phyloP scores from a whole-genome alignment of 805 yeast species.

The Saccharomycopsis fermentans region DNA sequence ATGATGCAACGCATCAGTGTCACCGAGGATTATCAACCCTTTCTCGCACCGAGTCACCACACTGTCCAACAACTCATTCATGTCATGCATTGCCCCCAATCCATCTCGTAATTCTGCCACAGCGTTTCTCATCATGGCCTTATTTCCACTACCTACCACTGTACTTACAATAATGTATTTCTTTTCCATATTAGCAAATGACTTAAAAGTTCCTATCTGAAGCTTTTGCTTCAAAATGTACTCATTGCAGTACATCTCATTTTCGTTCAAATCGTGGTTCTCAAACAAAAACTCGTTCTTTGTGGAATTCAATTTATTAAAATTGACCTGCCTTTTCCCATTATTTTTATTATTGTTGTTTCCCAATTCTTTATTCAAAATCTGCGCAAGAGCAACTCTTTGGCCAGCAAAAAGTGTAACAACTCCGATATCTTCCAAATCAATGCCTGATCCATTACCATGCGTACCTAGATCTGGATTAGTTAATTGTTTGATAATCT shows the following conservation, averaged over 20 bases:
- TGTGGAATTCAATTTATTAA: conserved; percentile 1
- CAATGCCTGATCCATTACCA: conserved; percentile 35
- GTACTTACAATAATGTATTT: conserved; percentile 32
- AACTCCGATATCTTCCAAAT: conserved; percentile 45
- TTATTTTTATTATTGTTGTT: not conserved
- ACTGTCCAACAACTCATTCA: conserved; percentile 28
- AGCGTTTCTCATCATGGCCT: not conserved
- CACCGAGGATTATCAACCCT: conserved; percentile 36
- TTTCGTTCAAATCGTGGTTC: conserved; percentile 16
- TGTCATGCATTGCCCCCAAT: conserved; percentile 11
- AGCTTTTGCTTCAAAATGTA: not conserved
- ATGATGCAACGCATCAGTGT: conserved; percentile 22
- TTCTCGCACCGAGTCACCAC: conserved; percentile 33
- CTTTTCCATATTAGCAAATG: conserved; percentile 38
- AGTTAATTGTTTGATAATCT: conserved; percentile 34
- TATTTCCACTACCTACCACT: conserved; percentile 24
- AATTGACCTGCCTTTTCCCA: not conserved
- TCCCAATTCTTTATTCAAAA: conserved; percentile 12
- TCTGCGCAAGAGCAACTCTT: conserved; percentile 24
- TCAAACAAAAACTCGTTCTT: conserved; percentile 16
- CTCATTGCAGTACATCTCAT: conserved; percentile 24
- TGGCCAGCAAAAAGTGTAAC: conserved; percentile 58
- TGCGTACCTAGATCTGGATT: not conserved
- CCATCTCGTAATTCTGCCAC: not conserved
- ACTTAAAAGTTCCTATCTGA: conserved; percentile 28